phyloP scores from a whole-genome alignment of 164 flowering plant species.

The Tetrastigma voinierianum region DNA sequence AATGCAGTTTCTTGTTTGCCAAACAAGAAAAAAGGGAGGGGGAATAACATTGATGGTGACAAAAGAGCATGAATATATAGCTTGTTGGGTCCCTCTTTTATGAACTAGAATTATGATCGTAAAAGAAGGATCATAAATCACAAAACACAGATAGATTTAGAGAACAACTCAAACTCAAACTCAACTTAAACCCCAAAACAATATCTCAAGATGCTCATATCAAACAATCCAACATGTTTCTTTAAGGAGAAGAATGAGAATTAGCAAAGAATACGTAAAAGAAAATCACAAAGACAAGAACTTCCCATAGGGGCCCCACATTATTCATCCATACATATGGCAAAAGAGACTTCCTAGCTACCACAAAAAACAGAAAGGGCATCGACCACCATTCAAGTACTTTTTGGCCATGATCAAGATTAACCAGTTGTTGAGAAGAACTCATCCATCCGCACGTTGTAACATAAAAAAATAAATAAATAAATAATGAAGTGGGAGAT shows the following conservation, averaged over 20 bases:
- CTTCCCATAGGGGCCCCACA: slow-evolving; percentile 14
- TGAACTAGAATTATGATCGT: too few species aligned
- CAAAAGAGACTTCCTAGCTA: slow-evolving; percentile 1
- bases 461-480: too few species aligned
- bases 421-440: slow-evolving; percentile 16
- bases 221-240: slow-evolving; percentile 25
- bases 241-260: slow-evolving; percentile 2
- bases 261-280: neutral
- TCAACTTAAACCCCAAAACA: too few species aligned
- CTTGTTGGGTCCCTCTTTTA: too few species aligned
- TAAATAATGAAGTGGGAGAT: neutral
- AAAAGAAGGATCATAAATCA: too few species aligned
- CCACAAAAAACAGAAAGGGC: slow-evolving; percentile 7
- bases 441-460: slow-evolving; percentile 10
- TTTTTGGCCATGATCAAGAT: slow-evolving; percentile 12
- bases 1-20: too few species aligned
- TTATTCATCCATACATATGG: slow-evolving; percentile 6
- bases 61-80: too few species aligned
- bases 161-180: too few species aligned
- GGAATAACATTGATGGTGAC: too few species aligned
- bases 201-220: slow-evolving; percentile 10
- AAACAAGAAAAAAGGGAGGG: too few species aligned
- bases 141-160: too few species aligned
- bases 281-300: slow-evolving; percentile 13
- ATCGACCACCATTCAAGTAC: slow-evolving; percentile 17